phyloP scores from a whole-genome alignment of 2,329 filamentous ascomycete species.

The Calonectria honghensis region DNA sequence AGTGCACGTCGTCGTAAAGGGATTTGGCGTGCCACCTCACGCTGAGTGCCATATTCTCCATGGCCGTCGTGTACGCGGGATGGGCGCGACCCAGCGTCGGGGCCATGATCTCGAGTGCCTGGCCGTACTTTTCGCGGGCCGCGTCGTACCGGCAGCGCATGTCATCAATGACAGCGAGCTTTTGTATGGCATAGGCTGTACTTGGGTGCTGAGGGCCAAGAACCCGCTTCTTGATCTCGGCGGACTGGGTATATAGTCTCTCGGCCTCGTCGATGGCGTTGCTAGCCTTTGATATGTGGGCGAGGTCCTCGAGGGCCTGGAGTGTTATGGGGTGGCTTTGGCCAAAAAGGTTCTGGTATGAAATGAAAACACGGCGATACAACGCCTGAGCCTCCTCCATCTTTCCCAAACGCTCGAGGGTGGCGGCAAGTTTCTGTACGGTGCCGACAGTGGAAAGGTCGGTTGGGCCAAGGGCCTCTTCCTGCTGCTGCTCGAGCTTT shows the following conservation, averaged over 20 bases:
- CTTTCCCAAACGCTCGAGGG: constrained; percentile 35
- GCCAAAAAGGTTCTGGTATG: constrained; percentile 51
- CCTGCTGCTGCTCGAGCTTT: constrained; percentile 35
- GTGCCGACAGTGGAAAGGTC: constrained; percentile 34
- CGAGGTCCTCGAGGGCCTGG: constrained; percentile 54
- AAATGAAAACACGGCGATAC: constrained; percentile 39
- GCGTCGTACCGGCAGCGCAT: constrained; percentile 37
- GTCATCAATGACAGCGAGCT: constrained; percentile 52
- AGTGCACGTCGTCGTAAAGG: constrained; percentile 19
- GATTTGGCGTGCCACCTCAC: constrained; percentile 32
- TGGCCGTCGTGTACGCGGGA: constrained; percentile 32
- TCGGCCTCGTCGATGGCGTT: constrained; percentile 56
- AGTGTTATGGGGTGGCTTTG: constrained; percentile 54
- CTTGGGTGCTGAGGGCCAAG: constrained; percentile 33
- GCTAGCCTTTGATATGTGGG: constrained; percentile 49
- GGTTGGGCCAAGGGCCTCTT: constrained; percentile 36
- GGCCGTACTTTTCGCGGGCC: constrained; percentile 34
- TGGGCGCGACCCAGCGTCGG: constrained; percentile 38
- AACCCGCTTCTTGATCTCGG: constrained; percentile 44
- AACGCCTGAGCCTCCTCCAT: constrained; percentile 40
- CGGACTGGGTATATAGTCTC: constrained; percentile 51
- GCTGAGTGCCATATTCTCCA: constrained; percentile 41
- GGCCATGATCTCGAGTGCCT: constrained; percentile 37
- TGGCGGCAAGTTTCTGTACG: constrained; percentile 36
- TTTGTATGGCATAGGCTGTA: constrained; percentile 46